These are phyloP conservation scores for Yarrowia porcina DNA, from an alignment of 805 yeast genomes.

Conservation along the genomic window DNA sequence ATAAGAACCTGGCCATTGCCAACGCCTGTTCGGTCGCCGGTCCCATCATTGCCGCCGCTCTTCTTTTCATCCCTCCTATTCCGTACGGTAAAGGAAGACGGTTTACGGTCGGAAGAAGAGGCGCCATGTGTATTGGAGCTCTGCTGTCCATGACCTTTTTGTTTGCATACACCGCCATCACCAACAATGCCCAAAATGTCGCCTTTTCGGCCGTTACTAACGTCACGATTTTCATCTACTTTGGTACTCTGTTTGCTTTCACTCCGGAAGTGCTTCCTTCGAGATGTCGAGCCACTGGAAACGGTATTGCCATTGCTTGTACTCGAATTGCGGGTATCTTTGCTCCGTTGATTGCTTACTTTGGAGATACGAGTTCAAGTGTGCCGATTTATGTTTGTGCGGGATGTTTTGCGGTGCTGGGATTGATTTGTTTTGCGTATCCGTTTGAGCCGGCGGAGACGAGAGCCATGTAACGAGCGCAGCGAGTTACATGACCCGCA, in stretches of 20 bases:
- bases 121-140: conserved; percentile 53
- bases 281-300: conserved; percentile 43
- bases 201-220: conserved; percentile 41
- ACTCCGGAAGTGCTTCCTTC: conserved; percentile 49
- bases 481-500: not conserved
- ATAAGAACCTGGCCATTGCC: conserved; percentile 40
- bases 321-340: conserved; percentile 47
- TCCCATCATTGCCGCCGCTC: conserved; percentile 46
- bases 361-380: conserved; percentile 47
- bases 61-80: conserved; percentile 1
- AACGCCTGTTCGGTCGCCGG: conserved; percentile 51
- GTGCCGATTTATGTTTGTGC: conserved; percentile 51
- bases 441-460: conserved; percentile 38
- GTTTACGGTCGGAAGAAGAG: conserved; percentile 49
- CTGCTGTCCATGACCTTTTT: conserved; percentile 54
- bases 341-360: conserved; percentile 49
- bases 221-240: conserved; percentile 32
- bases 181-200: conserved; percentile 53
- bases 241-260: conserved; percentile 49
- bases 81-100: not conserved
- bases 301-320: conserved; percentile 49
- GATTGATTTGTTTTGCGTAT: conserved; percentile 45
- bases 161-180: conserved; percentile 62
- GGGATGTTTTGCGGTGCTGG: conserved; percentile 45
- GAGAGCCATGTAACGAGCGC: conserved; percentile 3